A percentile compares a stretch with the other conserved stretches of the same genome.
Evolutionary conservation across 2,329 filamentous ascomycete species (phyloP).

Genomic region (Neopestalotiopsis rosae): DNA sequence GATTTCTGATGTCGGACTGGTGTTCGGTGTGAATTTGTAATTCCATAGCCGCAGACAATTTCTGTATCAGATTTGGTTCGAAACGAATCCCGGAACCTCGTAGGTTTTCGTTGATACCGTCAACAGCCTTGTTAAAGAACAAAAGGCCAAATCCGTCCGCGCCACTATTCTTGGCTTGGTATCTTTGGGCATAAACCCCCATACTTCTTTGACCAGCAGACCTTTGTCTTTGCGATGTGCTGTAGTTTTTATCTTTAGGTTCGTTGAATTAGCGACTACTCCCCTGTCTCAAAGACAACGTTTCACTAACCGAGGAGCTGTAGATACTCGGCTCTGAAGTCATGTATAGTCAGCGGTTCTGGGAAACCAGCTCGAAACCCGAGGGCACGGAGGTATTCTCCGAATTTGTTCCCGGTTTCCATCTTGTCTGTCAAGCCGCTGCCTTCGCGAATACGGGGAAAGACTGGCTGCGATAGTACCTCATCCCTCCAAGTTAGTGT

Average conservation of each 20-base stretch:
- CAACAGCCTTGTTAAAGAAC: slow-evolving; percentile 5
- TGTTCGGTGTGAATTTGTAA: slow-evolving; percentile 5
- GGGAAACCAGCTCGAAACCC: slow-evolving; percentile 4
- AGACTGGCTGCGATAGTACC: slow-evolving; percentile 4
- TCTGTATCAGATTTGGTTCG: slow-evolving; percentile 5
- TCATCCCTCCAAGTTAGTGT: slow-evolving; percentile 5
- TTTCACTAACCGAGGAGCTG: slow-evolving; percentile 5
- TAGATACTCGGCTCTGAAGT: slow-evolving; percentile 2
- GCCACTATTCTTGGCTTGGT: slow-evolving; percentile 4
- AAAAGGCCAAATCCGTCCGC: slow-evolving; percentile 4
- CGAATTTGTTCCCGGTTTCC: slow-evolving; percentile 2
- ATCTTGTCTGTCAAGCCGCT: slow-evolving; percentile 4
- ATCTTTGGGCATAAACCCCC: slow-evolving; percentile 6
- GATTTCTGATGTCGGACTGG: slow-evolving; percentile 4
- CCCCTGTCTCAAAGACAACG: slow-evolving; percentile 5
- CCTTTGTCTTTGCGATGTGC: slow-evolving; percentile 4
- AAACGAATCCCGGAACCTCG: slow-evolving; percentile 5
- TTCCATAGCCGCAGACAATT: slow-evolving; percentile 6
- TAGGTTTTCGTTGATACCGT: slow-evolving; percentile 6
- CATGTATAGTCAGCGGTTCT: slow-evolving; percentile 6
- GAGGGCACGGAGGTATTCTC: slow-evolving; percentile 5
- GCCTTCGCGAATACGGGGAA: slow-evolving; percentile 5
- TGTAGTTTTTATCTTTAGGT: slow-evolving; percentile 4
- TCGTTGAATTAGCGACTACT: slow-evolving; percentile 2
- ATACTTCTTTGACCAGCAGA: slow-evolving; percentile 5